Conservation (phyloP, 2,329 filamentous ascomycete genomes). For the Arthrobotrys conoides region DNA sequence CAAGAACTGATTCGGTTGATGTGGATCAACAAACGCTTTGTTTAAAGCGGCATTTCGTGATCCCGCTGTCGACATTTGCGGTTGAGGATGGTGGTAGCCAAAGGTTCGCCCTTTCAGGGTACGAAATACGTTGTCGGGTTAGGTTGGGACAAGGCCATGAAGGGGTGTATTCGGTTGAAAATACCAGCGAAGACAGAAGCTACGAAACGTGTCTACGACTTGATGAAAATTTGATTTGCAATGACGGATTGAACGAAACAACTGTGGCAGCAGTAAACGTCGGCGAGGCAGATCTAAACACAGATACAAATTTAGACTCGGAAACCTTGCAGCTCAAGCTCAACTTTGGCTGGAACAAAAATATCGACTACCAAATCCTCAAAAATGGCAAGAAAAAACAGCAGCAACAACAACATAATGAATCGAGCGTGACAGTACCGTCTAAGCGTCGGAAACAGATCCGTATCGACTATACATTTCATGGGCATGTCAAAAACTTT, state of each 20-base stretch:
- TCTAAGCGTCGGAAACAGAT: conserved; percentile 32
- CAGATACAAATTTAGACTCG: not conserved
- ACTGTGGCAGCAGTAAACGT: not conserved
- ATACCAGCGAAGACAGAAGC: not conserved
- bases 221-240: conserved; percentile 8
- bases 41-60: conserved; percentile 8
- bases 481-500: conserved; percentile 43
- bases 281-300: not conserved
- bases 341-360: conserved; percentile 6
- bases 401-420: not conserved
- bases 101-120: not conserved
- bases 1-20: not conserved
- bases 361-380: not conserved
- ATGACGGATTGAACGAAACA: not conserved
- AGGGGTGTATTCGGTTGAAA: not conserved
- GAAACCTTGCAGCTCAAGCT: not conserved
- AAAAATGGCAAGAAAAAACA: not conserved
- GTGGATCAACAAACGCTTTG: not conserved
- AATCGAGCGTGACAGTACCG: not conserved
- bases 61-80: conserved; percentile 30
- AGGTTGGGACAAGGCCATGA: not conserved
- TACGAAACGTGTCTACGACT: conserved; percentile 1
- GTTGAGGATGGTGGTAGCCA: not conserved
- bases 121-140: conserved; percentile 8
- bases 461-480: conserved; percentile 12